Base-by-base conservation (phyloP, 805 yeast species). In the Lachancea cidri region DNA sequence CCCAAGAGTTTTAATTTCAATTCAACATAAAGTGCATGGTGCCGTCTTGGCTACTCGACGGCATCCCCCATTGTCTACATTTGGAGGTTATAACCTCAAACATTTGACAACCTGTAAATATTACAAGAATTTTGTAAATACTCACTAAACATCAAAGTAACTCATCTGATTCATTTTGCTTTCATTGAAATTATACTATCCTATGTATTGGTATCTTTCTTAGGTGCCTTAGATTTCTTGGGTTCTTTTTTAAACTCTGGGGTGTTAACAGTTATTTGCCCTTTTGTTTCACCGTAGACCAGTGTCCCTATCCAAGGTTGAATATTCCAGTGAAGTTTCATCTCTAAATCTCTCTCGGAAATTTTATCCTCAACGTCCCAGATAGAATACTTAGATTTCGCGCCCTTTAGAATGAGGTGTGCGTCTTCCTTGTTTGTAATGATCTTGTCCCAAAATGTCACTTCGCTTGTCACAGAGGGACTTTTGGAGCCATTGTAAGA, bases 391-490 rank as follows among this genome's bases (percentile, higher is more conserved):
- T 86, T 85, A 1, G 89, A 75, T 48, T 76, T 76, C 33, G 66
- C 73, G 46, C 76, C 72, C 7, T 54, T 58, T 45, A 86, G 62
- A 15, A 66, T 53, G 14, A 91, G 44, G 5, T 62, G 56, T 0
- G 96, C 93, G 17, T 78, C 75, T 1, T 76, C 74, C 49, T 71
- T 72, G 18, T 62, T 48, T 1, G 73, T 68, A 49, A 91, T 77
- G 51, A 91, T 91, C 50, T 75, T 75, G 65, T 91, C 98, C 98
- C 98, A 91, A 57, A 85, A 80, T 0, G 91, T 83, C 29, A 89
- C 85, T 48, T 80, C 79, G 62, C 81, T 83, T 2, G 62, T 58
- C n/a, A 74, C 64, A 7, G 60, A 68, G 1, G 50, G 50, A 45
- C 65, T 52, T 44, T 65, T 58, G 45, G 57, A 36, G 42, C 62